Percentiles rank a stretch among this genome's conserved stretches.
These are phyloP conservation scores for Huiozyma sinensis DNA, from an alignment of 805 yeast genomes.

Conservation along the genomic window DNA sequence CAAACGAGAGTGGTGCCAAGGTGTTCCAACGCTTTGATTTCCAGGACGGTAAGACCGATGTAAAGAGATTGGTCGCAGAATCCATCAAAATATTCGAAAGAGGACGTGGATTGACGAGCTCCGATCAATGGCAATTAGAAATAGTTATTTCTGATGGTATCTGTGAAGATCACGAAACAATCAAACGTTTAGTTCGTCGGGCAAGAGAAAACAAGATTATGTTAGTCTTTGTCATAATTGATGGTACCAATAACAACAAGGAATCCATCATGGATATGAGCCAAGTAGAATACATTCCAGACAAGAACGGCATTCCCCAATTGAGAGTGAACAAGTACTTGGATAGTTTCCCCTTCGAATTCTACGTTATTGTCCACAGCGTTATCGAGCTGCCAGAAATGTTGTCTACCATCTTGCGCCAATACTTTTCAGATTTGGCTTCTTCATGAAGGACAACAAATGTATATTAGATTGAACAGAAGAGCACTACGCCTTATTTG, in stretches of 20 bases:
- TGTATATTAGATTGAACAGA: no score
- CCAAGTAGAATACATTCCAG: slow-evolving; percentile 76
- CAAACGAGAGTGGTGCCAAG: slow-evolving; percentile 70
- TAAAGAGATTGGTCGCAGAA: slow-evolving; percentile 56
- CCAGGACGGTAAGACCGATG: slow-evolving; percentile 80
- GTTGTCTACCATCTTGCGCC: slow-evolving; percentile 80
- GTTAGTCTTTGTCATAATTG: slow-evolving; percentile 90
- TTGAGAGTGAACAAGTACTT: slow-evolving; percentile 74
- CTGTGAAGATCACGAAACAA: slow-evolving; percentile 84
- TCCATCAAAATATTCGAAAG: slow-evolving; percentile 63
- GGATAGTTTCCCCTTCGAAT: slow-evolving; percentile 94
- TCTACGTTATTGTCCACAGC: slow-evolving; percentile 85
- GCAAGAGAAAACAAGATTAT: slow-evolving; percentile 89
- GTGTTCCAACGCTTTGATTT: slow-evolving; percentile 85
- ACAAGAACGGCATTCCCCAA: slow-evolving; percentile 55
- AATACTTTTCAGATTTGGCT: slow-evolving; percentile 73
- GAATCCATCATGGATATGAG: slow-evolving; percentile 91
- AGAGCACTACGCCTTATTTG: no score
- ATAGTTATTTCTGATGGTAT: slow-evolving; percentile 94
- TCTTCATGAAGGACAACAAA: slow-evolving; percentile 10
- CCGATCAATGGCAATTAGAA: slow-evolving; percentile 86
- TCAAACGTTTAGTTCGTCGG: slow-evolving; percentile 73
- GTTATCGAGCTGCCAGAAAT: slow-evolving; percentile 86
- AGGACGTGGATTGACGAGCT: slow-evolving; percentile 41
- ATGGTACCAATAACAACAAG: slow-evolving; percentile 56